Evolutionary conservation across 2,329 filamentous ascomycete genomes (phyloP).

Genomic region (Lachnellula hyalina): DNA sequence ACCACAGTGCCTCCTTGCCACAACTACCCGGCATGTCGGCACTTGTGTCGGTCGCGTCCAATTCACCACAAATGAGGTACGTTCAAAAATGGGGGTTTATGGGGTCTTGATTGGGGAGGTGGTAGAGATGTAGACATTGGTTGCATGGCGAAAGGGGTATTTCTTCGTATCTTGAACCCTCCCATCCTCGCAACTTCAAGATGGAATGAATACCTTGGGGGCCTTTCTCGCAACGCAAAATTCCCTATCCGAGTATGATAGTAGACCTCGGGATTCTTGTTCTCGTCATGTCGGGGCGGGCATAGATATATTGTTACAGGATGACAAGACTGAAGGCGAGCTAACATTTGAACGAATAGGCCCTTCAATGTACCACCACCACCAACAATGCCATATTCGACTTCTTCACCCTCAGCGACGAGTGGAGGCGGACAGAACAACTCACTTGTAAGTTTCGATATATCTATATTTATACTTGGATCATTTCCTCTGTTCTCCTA

Average conservation of each 20-base stretch:
- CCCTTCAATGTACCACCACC: slow-evolving; percentile 27
- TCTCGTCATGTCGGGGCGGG: slow-evolving; percentile 14
- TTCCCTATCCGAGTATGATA: no score
- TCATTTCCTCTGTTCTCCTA: slow-evolving; percentile 1
- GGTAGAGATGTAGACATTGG: background rate
- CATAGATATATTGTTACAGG: slow-evolving; percentile 3
- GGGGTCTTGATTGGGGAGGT: slow-evolving; percentile 12
- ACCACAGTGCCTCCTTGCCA: slow-evolving; percentile 36
- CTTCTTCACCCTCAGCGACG: slow-evolving; percentile 59
- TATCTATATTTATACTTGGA: background rate
- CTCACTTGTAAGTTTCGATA: slow-evolving; percentile 45
- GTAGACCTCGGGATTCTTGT: slow-evolving; percentile 15
- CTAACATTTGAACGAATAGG: slow-evolving; percentile 22
- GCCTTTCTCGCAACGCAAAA: background rate
- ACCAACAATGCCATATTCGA: slow-evolving; percentile 48
- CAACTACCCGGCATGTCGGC: slow-evolving; percentile 53
- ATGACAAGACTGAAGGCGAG: slow-evolving; percentile 4
- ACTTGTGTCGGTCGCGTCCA: slow-evolving; percentile 49
- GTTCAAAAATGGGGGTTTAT: slow-evolving; percentile 21
- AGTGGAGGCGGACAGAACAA: slow-evolving; percentile 55
- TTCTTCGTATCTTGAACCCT: background rate
- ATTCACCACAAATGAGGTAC: slow-evolving; percentile 46
- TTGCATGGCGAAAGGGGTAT: slow-evolving; percentile 6
- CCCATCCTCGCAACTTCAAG: background rate
- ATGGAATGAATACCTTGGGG: background rate